Evolutionary conservation across 495 filamentous ascomycete genomes (phyloP).

Genomic region (Neurospora discreta): DNA sequence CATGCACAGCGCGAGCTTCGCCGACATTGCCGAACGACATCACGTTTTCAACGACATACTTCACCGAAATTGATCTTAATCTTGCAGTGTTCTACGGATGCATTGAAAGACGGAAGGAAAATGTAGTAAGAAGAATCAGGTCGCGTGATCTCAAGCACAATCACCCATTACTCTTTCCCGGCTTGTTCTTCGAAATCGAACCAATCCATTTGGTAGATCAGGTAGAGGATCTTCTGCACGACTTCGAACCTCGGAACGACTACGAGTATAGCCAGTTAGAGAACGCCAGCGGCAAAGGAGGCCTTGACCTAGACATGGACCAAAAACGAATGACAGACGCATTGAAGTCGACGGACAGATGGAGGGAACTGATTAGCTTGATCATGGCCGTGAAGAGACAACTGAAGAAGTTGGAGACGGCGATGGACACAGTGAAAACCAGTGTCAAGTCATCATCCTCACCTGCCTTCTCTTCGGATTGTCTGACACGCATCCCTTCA

Average conservation of each 20-base stretch:
- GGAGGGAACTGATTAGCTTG: neutral
- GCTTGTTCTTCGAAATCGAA: neutral
- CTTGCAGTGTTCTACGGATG: neutral
- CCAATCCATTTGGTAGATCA: neutral
- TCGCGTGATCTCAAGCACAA: neutral
- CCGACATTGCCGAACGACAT: neutral
- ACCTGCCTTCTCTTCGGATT: neutral
- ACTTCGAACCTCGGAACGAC: neutral
- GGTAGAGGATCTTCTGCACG: neutral
- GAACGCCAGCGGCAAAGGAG: neutral
- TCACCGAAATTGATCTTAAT: neutral
- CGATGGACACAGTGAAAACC: neutral
- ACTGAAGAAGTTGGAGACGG: neutral
- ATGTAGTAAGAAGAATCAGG: neutral
- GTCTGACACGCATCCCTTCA: neutral
- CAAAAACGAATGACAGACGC: neutral
- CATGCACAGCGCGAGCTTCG: neutral
- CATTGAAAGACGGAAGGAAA: neutral
- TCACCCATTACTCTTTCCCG: neutral
- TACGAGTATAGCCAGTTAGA: neutral
- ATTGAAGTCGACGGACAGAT: neutral
- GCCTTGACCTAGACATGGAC: neutral
- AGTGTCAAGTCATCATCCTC: neutral
- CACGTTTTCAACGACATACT: neutral
- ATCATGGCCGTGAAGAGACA: neutral